Conservation (phyloP, 768 basidiomycete genomes). For the Tulasnella sp. region DNA sequence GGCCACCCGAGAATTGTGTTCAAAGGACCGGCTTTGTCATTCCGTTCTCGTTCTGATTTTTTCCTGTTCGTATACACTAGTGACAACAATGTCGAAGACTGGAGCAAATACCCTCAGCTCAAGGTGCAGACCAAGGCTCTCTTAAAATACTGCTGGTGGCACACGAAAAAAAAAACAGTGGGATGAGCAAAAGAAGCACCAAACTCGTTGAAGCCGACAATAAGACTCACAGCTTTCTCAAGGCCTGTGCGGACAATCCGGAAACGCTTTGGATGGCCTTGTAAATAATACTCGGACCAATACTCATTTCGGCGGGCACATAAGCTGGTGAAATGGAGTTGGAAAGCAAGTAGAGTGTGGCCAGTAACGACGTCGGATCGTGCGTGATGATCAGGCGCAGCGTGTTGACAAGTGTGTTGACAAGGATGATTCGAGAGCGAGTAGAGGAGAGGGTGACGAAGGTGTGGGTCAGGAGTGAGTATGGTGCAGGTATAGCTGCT, state of each 20-base stretch:
- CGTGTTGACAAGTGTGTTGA: slow-evolving; percentile 67
- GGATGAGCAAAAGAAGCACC: too few relatives aligned
- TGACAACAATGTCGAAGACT: too few relatives aligned
- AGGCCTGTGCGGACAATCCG: slow-evolving; percentile 54
- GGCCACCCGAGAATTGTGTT: too few relatives aligned
- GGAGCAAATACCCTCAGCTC: too few relatives aligned
- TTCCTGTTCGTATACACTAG: too few relatives aligned
- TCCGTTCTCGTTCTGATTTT: too few relatives aligned
- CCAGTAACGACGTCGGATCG: slow-evolving; percentile 64
- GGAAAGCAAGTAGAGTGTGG: slow-evolving; percentile 77
- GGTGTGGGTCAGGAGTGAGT: slow-evolving; percentile 64
- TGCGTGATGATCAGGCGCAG: slow-evolving; percentile 62
- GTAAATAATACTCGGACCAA: slow-evolving; percentile 64
- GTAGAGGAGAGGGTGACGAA: slow-evolving; percentile 60
- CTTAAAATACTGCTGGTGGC: too few relatives aligned
- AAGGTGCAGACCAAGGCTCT: too few relatives aligned
- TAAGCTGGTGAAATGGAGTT: slow-evolving; percentile 77
- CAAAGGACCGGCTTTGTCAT: too few relatives aligned
- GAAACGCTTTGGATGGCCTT: slow-evolving; percentile 70
- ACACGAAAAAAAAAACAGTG: too few relatives aligned
- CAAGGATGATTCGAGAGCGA: slow-evolving; percentile 65
- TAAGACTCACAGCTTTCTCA: slow-evolving; percentile 46
- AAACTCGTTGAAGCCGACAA: too few relatives aligned
- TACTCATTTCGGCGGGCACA: slow-evolving; percentile 61
- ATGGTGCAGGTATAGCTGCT: slow-evolving; percentile 46